Conservation (phyloP, 139 green algal species). For the Mesostigma viride region DNA sequence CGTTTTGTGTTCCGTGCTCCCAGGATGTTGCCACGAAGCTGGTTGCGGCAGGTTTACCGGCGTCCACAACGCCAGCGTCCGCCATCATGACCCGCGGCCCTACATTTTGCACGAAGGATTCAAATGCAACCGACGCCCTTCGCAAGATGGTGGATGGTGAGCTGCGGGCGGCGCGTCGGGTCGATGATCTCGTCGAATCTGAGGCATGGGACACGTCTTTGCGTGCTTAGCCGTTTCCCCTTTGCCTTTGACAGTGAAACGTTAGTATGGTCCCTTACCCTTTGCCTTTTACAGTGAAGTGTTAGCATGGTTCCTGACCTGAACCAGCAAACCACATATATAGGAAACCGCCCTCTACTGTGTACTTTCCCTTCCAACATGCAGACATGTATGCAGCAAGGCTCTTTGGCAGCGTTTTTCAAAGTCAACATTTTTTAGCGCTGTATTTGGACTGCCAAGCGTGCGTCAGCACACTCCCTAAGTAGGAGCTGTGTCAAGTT, state of each 20-base stretch:
- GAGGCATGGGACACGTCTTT: not conserved
- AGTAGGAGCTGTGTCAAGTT: too few relatives aligned
- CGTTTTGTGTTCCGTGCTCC: too few relatives aligned
- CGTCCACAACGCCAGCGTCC: conserved; percentile 17
- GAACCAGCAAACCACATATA: too few relatives aligned
- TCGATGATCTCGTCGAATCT: too few relatives aligned
- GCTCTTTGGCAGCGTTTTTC: too few relatives aligned
- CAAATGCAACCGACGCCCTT: conserved; percentile 26
- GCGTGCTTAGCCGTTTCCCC: not conserved
- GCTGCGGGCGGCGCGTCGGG: too few relatives aligned
- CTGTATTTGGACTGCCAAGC: too few relatives aligned
- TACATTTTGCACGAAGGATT: conserved; percentile 20
- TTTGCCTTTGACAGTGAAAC: not conserved
- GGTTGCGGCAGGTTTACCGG: conserved; percentile 21
- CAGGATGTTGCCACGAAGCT: conserved; percentile 26
- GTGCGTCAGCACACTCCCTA: too few relatives aligned
- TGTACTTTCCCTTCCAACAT: too few relatives aligned
- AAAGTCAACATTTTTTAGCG: too few relatives aligned
- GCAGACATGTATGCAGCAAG: too few relatives aligned
- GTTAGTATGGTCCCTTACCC: not conserved
- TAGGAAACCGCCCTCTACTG: too few relatives aligned
- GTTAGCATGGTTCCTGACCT: not conserved
- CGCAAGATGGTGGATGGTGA: conserved; percentile 32
- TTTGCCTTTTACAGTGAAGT: not conserved
- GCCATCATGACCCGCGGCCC: conserved; percentile 26